Base-by-base conservation (phyloP, 2,329 filamentous ascomycete genomes). In the Amesomyces nigricolor region DNA sequence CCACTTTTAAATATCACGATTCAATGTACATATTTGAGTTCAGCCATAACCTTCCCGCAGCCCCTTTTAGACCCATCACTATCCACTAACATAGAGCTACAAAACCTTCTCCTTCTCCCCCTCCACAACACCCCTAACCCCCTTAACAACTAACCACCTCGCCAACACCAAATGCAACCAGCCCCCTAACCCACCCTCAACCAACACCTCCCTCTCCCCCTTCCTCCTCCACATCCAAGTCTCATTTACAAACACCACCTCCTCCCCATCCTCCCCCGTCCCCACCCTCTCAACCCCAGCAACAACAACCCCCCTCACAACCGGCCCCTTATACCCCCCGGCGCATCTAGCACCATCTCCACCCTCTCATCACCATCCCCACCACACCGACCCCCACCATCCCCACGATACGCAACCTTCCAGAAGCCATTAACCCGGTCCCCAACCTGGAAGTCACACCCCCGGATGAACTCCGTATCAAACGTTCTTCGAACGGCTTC, bases 181-280 rank as follows among this genome's bases (percentile, higher is more conserved):
- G 2, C 58, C 59, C 1, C 67, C 67, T 1, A 67, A 11, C 0
- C 58, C 30, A 2, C 59, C 56, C 56, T 72, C 70, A 22, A 72
- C 57, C 50, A 71, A 48, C 10, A 65, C 63, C 14, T 65, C 61
- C 47, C 59, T 61, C 47, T 70, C 69, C 16, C 61, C 57, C 14
- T 51, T 32, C 10, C 53, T 60, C 43, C 70, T 64, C 70, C 70
- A 72, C 66, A 71, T 68, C 71, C 70, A 72, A n/a, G 71, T 71
- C 64, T 72, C 70, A 54, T 71, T 72, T 45, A 70, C 62, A 47
- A 72, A 68, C 7, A 67, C 61, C 26, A 67, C 57, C 11, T 47
- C 40, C 1, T 51, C 51, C 4, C 51, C 51, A 4, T 44, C 39
- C 9, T 54, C 51, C 40, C 42, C 8, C 32, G 3, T 52, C 40